Conservation (phyloP, 805 yeast genomes). For the Kuraishia capsulata region DNA sequence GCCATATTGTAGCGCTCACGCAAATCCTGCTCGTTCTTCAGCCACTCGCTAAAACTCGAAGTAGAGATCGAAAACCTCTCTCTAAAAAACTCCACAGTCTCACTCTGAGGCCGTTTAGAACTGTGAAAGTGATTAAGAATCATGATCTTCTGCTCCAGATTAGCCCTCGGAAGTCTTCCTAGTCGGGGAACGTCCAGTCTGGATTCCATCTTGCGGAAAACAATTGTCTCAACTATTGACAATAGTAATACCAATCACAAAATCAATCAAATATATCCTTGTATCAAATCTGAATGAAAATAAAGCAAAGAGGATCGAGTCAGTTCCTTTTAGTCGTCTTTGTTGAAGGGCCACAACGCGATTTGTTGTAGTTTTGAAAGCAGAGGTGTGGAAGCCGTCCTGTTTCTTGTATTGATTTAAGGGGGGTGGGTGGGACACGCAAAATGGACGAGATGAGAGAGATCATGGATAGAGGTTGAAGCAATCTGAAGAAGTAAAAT, state of each 20-base stretch:
- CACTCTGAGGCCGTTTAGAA: conserved; percentile 44
- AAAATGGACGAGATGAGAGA: too few species aligned
- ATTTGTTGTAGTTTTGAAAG: neutral
- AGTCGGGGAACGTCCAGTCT: neutral
- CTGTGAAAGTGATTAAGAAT: conserved; percentile 42
- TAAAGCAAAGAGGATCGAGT: too few species aligned
- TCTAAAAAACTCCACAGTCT: conserved; percentile 44
- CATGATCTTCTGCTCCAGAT: conserved; percentile 48
- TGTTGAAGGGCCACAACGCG: neutral
- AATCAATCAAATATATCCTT: too few species aligned
- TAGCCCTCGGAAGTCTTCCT: conserved; percentile 35
- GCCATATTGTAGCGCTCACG: conserved; percentile 32
- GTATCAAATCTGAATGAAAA: too few species aligned
- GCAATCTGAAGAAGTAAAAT: too few species aligned
- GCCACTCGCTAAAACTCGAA: conserved; percentile 53
- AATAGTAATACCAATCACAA: too few species aligned
- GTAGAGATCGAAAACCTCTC: conserved; percentile 46
- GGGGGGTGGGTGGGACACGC: too few species aligned
- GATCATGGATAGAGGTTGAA: too few species aligned
- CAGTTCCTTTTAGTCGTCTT: too few species aligned
- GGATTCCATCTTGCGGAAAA: too few species aligned
- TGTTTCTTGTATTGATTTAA: too few species aligned
- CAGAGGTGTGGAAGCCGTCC: neutral
- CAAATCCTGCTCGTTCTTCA: conserved; percentile 42
- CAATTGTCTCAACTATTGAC: too few species aligned